These are phyloP conservation scores for Petasospora fabianii DNA, from an alignment of 1,139 yeast species.

Conservation along the genomic window DNA sequence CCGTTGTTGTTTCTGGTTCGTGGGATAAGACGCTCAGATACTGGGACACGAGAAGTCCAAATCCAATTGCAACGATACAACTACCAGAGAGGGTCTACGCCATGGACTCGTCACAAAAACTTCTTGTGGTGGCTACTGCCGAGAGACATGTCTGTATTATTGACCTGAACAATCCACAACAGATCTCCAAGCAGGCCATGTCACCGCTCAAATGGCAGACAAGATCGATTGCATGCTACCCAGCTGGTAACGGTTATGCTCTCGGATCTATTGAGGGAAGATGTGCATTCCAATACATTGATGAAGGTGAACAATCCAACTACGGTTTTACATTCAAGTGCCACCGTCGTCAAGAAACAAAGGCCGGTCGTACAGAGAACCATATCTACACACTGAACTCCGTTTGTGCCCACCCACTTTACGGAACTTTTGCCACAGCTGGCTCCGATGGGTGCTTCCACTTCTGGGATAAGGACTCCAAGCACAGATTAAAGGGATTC, in stretches of 20 bases:
- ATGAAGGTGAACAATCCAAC: constrained; percentile 70
- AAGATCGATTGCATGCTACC: constrained; percentile 75
- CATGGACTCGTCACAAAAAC: constrained; percentile 79
- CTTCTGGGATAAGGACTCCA: constrained; percentile 95
- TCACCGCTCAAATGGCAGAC: constrained; percentile 96
- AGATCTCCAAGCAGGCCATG: constrained; percentile 65
- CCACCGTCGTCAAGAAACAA: constrained; percentile 58
- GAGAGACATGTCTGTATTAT: constrained; percentile 78
- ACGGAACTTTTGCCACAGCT: constrained; percentile 90
- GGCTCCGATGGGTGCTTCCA: constrained; percentile 94
- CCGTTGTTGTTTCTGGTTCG: constrained; percentile 86
- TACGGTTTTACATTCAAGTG: constrained; percentile 89
- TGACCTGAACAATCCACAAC: constrained; percentile 80
- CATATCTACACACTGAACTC: constrained; percentile 77
- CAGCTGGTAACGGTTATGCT: constrained; percentile 89
- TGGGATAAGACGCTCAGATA: constrained; percentile 95
- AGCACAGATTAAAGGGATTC: constrained; percentile 81
- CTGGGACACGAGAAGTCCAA: constrained; percentile 90
- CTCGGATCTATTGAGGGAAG: constrained; percentile 94
- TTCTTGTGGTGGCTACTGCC: constrained; percentile 90
- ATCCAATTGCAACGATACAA: constrained; percentile 75
- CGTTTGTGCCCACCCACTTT: constrained; percentile 81
- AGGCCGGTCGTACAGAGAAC: constrained; percentile 37
- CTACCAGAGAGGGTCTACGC: constrained; percentile 90
- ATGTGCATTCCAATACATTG: constrained; percentile 93